These are phyloP conservation scores for Cytospora leucostoma DNA, from an alignment of 2,329 filamentous ascomycete genomes.

Conservation along the genomic window DNA sequence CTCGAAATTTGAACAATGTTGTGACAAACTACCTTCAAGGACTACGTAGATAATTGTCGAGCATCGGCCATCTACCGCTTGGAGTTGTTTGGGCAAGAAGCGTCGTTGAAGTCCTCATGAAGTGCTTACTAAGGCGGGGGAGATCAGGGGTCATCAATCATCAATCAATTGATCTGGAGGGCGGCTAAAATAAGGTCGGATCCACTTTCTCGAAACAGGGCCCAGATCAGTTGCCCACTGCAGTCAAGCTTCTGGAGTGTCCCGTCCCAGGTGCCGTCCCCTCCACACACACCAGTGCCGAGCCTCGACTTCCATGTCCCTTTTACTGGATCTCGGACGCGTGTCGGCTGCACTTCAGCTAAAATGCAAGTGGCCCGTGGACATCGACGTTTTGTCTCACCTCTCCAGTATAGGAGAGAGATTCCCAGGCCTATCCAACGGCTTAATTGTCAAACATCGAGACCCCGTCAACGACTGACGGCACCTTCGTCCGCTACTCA, in stretches of 20 bases:
- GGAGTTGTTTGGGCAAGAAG: neutral
- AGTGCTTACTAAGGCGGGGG: neutral
- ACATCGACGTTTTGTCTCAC: conserved; percentile 8
- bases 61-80: no score
- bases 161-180: neutral
- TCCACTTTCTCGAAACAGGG: neutral
- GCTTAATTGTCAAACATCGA: conserved; percentile 1
- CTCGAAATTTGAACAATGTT: no score
- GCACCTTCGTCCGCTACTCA: no score
- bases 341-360: conserved; percentile 15
- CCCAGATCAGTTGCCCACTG: neutral
- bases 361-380: conserved; percentile 1
- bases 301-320: conserved; percentile 1
- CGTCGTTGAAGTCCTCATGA: neutral
- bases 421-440: conserved; percentile 3
- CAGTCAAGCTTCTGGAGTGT: no score
- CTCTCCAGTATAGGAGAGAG: conserved; percentile 16
- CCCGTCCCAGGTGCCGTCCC: neutral
- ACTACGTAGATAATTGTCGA: neutral
- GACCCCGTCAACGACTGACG: neutral
- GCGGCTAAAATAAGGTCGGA: neutral
- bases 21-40: no score
- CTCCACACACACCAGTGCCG: neutral
- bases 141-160: neutral
- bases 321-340: conserved; percentile 17